Evolutionary conservation across 768 basidiomycete species (phyloP), one percentile per base, ranked within the genome.

Genomic region (Pleurotus salmoneostramineus): DNA sequence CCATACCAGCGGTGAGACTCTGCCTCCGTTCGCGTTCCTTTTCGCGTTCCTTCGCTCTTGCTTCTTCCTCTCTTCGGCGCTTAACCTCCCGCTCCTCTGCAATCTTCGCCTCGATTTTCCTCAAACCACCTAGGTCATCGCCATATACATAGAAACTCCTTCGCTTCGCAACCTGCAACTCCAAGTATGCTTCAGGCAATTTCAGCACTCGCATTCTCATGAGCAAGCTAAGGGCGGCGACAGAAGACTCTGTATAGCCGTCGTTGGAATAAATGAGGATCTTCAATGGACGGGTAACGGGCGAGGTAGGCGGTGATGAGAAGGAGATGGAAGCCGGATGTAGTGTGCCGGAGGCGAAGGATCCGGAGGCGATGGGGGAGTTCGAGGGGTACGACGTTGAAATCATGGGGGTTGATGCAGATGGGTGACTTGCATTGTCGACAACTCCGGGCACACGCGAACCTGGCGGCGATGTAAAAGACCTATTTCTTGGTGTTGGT

Each of bases 101-200:
- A 56, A 77, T 60, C 56, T 76, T 66, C 17, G 63, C 73, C 72
- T 96, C 95, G 46, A 95, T 81, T 44, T 83, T 77, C 61, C 83
- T 77, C 64, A 97, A 72, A 32, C 95, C 68, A 3, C 82, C 82
- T 56, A 95, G 70, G 71, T 98, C 96, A 50, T 75, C 76, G 57
- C 85, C 84, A 71, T 97, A 97, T 54, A 98, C 92, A 63, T 96
- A 98, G 75, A 98, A 98, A 61, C 87, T 89, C 52, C 96, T 73
- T 54, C 81, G 77, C 68, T 88, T 88, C 57, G 76, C 80, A 43
- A 89, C 85, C 72, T 98, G 96, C 61, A 98, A 81, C 68, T 93
- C 88, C 34, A 98, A 77, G 74, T 96, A 98, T 5, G 95, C 96
- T 68, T 95, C 93, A 6, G 95, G 92, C 6, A 97, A 80, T 50